Conservation (phyloP, 371 early-diverging fungal genomes). For the Mortierella polycephala region DNA sequence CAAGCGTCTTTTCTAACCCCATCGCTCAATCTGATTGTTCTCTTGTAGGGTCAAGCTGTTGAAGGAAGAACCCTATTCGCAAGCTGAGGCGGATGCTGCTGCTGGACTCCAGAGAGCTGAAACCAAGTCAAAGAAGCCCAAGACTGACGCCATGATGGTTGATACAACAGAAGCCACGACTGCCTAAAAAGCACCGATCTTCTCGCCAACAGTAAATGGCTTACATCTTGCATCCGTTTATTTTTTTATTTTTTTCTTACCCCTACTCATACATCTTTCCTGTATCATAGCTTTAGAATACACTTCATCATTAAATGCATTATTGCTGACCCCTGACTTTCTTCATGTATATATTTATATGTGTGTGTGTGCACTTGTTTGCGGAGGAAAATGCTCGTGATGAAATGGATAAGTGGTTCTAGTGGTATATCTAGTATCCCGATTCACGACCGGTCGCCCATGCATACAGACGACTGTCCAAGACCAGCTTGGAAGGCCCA, state of each 20-base stretch:
- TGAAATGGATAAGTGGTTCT: too few relatives aligned
- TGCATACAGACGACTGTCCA: constrained; percentile 45
- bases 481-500: constrained; percentile 31
- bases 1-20: neutral
- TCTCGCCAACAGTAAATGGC: neutral
- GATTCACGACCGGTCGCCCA: constrained; percentile 46
- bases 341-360: too few relatives aligned
- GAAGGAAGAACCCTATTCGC: constrained; percentile 79
- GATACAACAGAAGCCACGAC: constrained; percentile 20
- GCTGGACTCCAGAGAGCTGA: constrained; percentile 67
- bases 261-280: constrained; percentile 4
- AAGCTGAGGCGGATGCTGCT: constrained; percentile 83
- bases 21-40: neutral
- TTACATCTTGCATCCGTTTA: neutral
- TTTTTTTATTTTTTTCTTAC: neutral
- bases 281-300: constrained; percentile 4
- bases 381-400: too few relatives aligned
- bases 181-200: constrained; percentile 1
- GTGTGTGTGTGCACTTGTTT: too few relatives aligned
- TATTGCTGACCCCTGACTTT: neutral
- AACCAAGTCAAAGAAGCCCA: constrained; percentile 52
- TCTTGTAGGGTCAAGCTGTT: constrained; percentile 68
- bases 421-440: constrained; percentile 5
- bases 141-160: constrained; percentile 39
- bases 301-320: constrained; percentile 9